phyloP scores from a whole-genome alignment of 163 green algal genomes.

The Scenedesmus sp. region DNA sequence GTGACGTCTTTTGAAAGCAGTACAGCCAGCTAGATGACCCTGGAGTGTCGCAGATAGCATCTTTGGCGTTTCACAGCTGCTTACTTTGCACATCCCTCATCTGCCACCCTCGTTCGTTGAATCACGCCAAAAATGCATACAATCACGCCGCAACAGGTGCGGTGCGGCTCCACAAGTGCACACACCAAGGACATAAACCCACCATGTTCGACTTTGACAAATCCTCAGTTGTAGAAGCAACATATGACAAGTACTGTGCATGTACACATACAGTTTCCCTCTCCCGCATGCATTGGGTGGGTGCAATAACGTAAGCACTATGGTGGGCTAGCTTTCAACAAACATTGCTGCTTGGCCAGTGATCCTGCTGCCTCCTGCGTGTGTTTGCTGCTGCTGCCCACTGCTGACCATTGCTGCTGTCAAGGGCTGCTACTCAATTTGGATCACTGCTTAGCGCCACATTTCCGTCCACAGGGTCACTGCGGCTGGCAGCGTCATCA shows the following conservation, averaged over 20 bases:
- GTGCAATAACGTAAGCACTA: neutral
- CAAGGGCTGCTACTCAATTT: neutral
- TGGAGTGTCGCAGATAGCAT: neutral
- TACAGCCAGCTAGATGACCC: neutral
- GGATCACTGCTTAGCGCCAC: neutral
- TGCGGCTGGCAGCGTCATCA: neutral
- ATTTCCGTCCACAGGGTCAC: neutral
- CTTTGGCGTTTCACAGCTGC: neutral
- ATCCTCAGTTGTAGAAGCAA: neutral
- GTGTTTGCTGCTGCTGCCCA: neutral
- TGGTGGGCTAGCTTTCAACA: neutral
- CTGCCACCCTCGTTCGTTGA: neutral
- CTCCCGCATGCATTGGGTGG: neutral
- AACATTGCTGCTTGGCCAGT: neutral
- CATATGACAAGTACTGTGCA: neutral
- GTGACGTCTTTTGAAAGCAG: neutral
- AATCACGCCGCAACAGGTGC: neutral
- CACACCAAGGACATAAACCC: neutral
- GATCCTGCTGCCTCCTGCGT: neutral
- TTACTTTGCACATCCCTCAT: neutral
- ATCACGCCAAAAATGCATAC: neutral
- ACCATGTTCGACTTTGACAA: neutral
- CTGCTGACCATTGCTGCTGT: neutral
- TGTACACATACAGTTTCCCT: neutral
- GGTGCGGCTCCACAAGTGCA: neutral